Conservation (phyloP, 192 early-diverging fungal genomes). For the Backusella liffmaniae region DNA sequence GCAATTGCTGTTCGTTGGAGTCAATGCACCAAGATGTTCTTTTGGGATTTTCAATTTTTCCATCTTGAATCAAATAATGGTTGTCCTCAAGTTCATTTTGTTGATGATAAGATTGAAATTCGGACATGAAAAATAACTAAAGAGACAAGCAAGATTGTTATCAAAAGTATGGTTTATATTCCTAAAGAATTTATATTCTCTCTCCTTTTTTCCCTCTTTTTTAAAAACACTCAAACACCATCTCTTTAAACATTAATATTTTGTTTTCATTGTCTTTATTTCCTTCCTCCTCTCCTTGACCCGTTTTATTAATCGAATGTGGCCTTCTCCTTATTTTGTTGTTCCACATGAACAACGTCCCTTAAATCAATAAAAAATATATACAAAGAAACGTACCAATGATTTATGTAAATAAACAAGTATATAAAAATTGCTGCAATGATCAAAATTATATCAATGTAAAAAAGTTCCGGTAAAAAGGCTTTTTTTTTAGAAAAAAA, state of each 20-base stretch:
- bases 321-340: neutral
- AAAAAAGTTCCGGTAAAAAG: neutral
- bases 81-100: neutral
- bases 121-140: conserved; percentile 8
- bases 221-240: neutral
- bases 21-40: neutral
- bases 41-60: neutral
- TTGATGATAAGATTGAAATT: neutral
- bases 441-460: neutral
- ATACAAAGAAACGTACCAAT: neutral
- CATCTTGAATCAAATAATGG: neutral
- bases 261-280: neutral
- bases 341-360: neutral
- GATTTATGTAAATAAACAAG: conserved; percentile 1
- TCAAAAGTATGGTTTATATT: neutral
- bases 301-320: neutral
- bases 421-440: neutral
- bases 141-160: neutral
- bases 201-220: neutral
- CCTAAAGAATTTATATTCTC: neutral
- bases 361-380: neutral
- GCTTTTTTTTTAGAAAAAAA: neutral
- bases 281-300: neutral
- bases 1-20: conserved; percentile 7
- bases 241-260: neutral